Conservation (phyloP, 2,329 filamentous ascomycete species). For the Zymoseptoria brevis region DNA sequence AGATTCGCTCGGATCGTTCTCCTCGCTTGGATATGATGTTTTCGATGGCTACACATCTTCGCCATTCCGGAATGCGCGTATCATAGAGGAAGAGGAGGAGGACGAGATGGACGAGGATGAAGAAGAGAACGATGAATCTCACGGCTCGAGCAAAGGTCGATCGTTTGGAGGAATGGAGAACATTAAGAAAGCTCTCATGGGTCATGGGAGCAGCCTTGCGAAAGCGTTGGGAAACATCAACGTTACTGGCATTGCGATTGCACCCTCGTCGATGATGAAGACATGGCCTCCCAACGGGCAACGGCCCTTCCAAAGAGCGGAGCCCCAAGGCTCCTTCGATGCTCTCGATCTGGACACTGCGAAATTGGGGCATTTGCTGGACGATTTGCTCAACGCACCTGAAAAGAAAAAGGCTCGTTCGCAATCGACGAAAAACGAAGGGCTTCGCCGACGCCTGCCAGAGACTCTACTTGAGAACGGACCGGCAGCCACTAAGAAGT, state of each 20-base stretch:
- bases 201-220: conserved; percentile 11
- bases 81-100: conserved; percentile 23
- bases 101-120: conserved; percentile 40
- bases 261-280: conserved; percentile 3
- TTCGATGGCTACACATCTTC: conserved; percentile 34
- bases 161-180: conserved; percentile 15
- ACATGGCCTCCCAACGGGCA: neutral
- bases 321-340: conserved; percentile 5
- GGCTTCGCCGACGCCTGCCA: neutral
- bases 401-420: conserved; percentile 11
- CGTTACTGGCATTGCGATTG: conserved; percentile 15
- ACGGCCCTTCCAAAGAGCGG: conserved; percentile 1
- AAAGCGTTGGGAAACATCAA: conserved; percentile 19
- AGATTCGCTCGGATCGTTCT: conserved; percentile 41
- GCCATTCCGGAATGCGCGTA: conserved; percentile 13
- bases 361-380: conserved; percentile 24
- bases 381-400: conserved; percentile 26
- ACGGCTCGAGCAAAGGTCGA: conserved; percentile 1
- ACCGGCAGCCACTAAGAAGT: neutral
- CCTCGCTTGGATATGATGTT: conserved; percentile 45
- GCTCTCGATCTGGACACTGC: conserved; percentile 23
- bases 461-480: neutral
- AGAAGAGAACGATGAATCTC: conserved; percentile 24
- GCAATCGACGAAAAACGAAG: neutral
- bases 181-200: conserved; percentile 20